Evolutionary conservation across 805 yeast species (phyloP).

Genomic region (Starmerella scarabaei): DNA sequence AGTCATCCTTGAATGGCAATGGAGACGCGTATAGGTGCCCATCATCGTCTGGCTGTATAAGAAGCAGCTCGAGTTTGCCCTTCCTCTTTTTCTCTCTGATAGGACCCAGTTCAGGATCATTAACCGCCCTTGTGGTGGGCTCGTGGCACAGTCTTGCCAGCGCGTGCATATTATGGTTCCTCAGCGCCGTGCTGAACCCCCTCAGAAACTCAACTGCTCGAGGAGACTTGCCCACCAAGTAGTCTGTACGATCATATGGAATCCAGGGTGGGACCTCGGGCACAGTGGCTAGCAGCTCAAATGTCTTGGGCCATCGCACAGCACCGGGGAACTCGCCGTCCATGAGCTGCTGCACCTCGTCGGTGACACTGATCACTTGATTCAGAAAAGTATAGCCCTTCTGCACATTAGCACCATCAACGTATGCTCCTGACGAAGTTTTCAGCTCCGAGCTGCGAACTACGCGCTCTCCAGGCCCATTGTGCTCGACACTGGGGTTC

Average conservation of each 20-base stretch:
- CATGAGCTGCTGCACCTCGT: constrained; percentile 11
- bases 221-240: constrained; percentile 1
- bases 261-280: constrained; percentile 16
- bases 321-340: constrained; percentile 18
- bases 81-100: constrained; percentile 5
- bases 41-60: constrained; percentile 12
- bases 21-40: constrained; percentile 11
- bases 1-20: constrained; percentile 19
- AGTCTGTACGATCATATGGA: constrained; percentile 9
- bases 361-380: constrained; percentile 8
- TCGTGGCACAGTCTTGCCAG: constrained; percentile 16
- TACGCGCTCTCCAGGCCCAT: constrained; percentile 4
- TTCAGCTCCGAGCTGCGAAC: constrained; percentile 9
- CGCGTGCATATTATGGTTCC: constrained; percentile 10
- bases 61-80: constrained; percentile 13
- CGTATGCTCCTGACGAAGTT: constrained; percentile 7
- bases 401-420: constrained; percentile 4
- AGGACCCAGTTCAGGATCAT: background rate
- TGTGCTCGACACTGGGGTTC: too few relatives aligned
- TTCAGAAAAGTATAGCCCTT: constrained; percentile 13
- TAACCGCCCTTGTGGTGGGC: constrained; percentile 1
- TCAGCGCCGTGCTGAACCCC: constrained; percentile 10
- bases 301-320: constrained; percentile 10
- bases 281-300: constrained; percentile 17
- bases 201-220: constrained; percentile 7